Evolutionary conservation across 1,284 basidiomycete species (phyloP), one percentile per base, ranked within the genome.

Genomic region (Naganishia cerealis): DNA sequence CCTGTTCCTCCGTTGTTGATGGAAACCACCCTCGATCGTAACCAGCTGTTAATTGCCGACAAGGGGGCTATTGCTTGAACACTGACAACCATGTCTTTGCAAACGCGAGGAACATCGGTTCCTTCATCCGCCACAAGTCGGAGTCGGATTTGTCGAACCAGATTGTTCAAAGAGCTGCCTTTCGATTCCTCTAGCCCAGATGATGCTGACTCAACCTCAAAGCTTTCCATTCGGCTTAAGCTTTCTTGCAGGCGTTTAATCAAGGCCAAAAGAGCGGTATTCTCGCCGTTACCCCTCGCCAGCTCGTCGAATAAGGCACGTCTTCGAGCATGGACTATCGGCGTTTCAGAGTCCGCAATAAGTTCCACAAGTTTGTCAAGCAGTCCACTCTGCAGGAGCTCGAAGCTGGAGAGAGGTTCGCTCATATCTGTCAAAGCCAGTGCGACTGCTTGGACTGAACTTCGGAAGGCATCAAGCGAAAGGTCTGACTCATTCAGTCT

Each of bases 51-150:
- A 39, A 97, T 84, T 0, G 93, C 92, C 79, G 94, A 92, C 84
- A 97, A 92, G 0, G 93, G 95, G 0, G 94, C 94, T 69, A 97
- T 95, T 3, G 93, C 94, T 76, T 96, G 94, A 70, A 97, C 95
- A 3, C 93, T 96, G 42, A 96, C 91, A 56, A 92, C 90, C 73
- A 97, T 90, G 71, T 92, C 92, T 72, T 90, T 88, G 67, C 92
- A 85, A 74, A 86, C 89, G 66, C 89, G 87, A 8, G 94, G 92
- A 33, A 94, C 85, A 72, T 94, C 91, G 0, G 90, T 87, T 53
- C 90, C 90, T 7, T 65, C 61, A 18, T 88, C 88, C 1, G 92
- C 91, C 39, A 91, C 85, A n/a, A 97, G 83, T 39, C 91, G 88
- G 26, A 97, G 86, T 7, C 92, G 89, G 58, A 97, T 81, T 75